A percentile compares a stretch with the other conserved stretches of the same genome.
Conservation (phyloP, 805 yeast species). For the Lipomyces yamadae region DNA sequence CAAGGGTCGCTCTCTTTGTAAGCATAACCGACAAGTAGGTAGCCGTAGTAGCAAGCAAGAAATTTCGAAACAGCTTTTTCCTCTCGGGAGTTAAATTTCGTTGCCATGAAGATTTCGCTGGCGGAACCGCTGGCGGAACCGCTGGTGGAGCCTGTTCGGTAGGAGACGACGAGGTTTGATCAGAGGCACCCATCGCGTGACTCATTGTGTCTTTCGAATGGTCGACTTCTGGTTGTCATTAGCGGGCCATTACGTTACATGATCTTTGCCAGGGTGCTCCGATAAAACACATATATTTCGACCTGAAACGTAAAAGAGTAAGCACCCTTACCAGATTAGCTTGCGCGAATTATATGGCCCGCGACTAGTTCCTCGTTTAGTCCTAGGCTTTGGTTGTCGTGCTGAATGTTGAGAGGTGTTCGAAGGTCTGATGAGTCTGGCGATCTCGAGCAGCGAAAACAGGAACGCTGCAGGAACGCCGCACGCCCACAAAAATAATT, state of each 20-base stretch:
- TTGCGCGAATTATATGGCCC: background rate
- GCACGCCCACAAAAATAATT: background rate
- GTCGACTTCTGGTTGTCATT: background rate
- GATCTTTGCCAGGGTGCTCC: background rate
- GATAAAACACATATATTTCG: background rate
- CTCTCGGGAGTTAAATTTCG: slow-evolving; percentile 29
- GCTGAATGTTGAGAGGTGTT: no score
- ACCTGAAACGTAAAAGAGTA: background rate
- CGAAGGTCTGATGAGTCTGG: no score
- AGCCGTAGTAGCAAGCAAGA: slow-evolving; percentile 31
- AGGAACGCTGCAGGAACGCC: background rate
- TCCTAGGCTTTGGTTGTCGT: no score
- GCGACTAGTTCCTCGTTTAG: background rate
- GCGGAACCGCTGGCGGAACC: slow-evolving; percentile 2
- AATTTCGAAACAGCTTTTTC: slow-evolving; percentile 25
- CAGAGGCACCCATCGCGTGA: slow-evolving; percentile 19
- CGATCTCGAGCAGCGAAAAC: no score
- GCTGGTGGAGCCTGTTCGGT: background rate
- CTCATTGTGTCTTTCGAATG: slow-evolving; percentile 11
- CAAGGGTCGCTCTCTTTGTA: slow-evolving; percentile 22
- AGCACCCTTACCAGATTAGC: background rate
- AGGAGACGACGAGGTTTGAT: slow-evolving; percentile 1
- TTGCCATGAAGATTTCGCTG: slow-evolving; percentile 1
- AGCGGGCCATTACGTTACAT: background rate
- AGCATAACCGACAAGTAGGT: slow-evolving; percentile 28